Base-by-base conservation (phyloP, 371 early-diverging fungal species). In the Dinochytrium kinnereticum region DNA sequence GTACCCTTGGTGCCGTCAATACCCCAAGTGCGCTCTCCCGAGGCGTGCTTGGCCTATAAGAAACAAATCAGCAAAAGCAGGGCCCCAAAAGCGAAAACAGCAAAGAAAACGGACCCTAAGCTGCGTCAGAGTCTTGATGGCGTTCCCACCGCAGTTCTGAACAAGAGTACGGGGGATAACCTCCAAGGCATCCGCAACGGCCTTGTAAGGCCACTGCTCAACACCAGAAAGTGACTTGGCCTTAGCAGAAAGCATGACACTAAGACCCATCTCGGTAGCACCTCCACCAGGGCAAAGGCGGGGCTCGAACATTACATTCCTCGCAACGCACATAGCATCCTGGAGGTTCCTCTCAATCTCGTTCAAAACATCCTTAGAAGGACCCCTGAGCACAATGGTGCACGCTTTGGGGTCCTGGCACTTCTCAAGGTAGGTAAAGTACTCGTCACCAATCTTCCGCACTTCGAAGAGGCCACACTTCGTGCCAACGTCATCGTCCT, bases 341-440 rank as follows among this genome's bases (percentile, higher is more conserved):
- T 97, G 95, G 79, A 99, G 87, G 85, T 99, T 99, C 76, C 99
- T 95, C 81, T 99, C 99, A 74, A 99, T 87, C 85, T 99, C 99
- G 79, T 97, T 94, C 36, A 99, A 84, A 73, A 99, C 93, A 86
- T 99, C 99, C 86, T 97, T 99, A 77, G 96, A 93, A 55, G 99
- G 98, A 53, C 99, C 99, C 76, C 99, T 94, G 75, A 99, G 88
- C 33, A 99, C 79, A 79, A 99, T 95, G 53, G 99, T 95, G 88
- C 99, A 99, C 2, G 99, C 99, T 87, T 98, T 98, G 78, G 99
- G 99, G 79, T 95, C 90, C 78, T 93, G 84, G 88, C 99, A 99
- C 82, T 95, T 85, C 33, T 92, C 94, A 79, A 99, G 89, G 86
- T 94, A 97, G 49, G 97, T 93, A 75, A 98, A 98, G 76, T 87